Evolutionary conservation across 768 basidiomycete species (phyloP).

Genomic region (Rhizopogon vinicolor): DNA sequence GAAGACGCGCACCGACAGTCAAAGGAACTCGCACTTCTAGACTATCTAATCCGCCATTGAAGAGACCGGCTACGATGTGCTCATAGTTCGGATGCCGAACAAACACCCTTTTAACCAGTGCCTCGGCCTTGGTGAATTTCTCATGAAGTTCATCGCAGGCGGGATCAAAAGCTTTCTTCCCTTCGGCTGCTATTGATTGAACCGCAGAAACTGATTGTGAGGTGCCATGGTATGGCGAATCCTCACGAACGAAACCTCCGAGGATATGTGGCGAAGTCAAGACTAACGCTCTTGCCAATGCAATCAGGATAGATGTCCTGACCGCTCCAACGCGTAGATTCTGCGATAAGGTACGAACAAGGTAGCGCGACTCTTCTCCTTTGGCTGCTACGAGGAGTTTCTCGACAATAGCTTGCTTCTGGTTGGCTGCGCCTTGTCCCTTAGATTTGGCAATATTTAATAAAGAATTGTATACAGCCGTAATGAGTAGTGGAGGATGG

Average conservation of each 20-base stretch:
- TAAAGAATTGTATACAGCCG: conserved; percentile 63
- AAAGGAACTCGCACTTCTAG: conserved; percentile 60
- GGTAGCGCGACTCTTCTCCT: conserved; percentile 85
- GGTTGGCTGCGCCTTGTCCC: conserved; percentile 71
- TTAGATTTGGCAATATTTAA: conserved; percentile 63
- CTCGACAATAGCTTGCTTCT: conserved; percentile 76
- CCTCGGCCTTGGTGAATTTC: conserved; percentile 55
- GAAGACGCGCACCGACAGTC: conserved; percentile 53
- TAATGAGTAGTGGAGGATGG: conserved; percentile 61
- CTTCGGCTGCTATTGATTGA: conserved; percentile 10
- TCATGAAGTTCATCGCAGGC: conserved; percentile 32
- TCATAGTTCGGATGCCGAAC: conserved; percentile 76
- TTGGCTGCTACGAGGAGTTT: conserved; percentile 77
- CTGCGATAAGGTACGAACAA: conserved; percentile 68
- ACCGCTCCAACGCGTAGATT: conserved; percentile 89
- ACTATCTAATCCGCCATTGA: conserved; percentile 56
- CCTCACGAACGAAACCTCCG: conserved; percentile 8
- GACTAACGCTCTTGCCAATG: conserved; percentile 75
- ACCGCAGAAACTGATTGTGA: conserved; percentile 14
- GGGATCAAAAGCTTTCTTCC: conserved; percentile 25
- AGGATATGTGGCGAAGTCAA: conserved; percentile 42
- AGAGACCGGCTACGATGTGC: conserved; percentile 57
- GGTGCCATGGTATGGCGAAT: conserved; percentile 26
- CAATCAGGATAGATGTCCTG: conserved; percentile 73
- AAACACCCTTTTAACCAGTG: conserved; percentile 64